phyloP scores from a whole-genome alignment of 1,284 basidiomycete species.

The Cutaneotrichosporon cutaneum region DNA sequence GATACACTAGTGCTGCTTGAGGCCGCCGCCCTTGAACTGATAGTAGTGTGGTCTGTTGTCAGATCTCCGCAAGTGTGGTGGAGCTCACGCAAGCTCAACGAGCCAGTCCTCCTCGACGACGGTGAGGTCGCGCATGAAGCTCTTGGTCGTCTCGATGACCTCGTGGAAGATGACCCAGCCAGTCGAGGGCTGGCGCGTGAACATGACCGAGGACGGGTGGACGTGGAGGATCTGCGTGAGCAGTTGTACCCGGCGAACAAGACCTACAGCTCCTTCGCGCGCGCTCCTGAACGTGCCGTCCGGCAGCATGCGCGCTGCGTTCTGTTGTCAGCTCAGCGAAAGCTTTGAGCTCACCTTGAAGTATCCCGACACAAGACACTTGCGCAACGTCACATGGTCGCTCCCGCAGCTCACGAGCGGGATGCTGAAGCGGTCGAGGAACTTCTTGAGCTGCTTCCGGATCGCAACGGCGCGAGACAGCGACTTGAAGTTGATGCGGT shows the following conservation, averaged over 20 bases:
- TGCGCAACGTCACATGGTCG: conserved; percentile 71
- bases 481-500: conserved; percentile 86
- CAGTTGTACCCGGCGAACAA: not conserved
- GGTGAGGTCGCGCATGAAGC: conserved; percentile 60
- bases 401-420: conserved; percentile 78
- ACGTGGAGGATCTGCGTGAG: conserved; percentile 69
- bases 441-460: conserved; percentile 86
- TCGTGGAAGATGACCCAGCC: conserved; percentile 96
- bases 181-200: conserved; percentile 82
- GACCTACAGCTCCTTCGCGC: conserved; percentile 71
- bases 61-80: not conserved
- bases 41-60: conserved; percentile 48
- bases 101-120: conserved; percentile 59
- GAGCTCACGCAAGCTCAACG: conserved; percentile 54
- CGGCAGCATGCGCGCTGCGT: conserved; percentile 81
- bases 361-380: conserved; percentile 86
- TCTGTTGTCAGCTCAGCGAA: conserved; percentile 46
- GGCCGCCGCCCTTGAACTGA: conserved; percentile 45
- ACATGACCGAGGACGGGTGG: conserved; percentile 91
- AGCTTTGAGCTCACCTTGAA: conserved; percentile 60
- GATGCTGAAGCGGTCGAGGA: conserved; percentile 80
- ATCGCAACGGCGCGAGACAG: conserved; percentile 90
- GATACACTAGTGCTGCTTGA: conserved; percentile 42
- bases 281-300: conserved; percentile 87
- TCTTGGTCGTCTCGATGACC: conserved; percentile 92